A percentile compares a stretch with the other conserved stretches of the same genome.
phyloP scores from a whole-genome alignment of 78 protist species.

The Capsaspora owczarzaki region DNA sequence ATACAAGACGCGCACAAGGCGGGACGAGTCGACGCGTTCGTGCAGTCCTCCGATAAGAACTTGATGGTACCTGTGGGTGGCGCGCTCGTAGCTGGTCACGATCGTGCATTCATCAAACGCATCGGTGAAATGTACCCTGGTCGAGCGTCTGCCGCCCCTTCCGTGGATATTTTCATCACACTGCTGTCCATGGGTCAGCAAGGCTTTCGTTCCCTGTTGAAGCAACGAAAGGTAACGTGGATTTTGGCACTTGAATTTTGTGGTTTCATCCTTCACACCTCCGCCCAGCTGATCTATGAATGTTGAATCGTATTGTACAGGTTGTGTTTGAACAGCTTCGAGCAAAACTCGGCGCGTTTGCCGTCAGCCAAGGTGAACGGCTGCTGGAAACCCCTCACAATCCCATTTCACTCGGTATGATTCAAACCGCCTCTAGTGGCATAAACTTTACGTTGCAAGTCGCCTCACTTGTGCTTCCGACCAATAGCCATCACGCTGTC shows the following conservation, averaged over 20 bases:
- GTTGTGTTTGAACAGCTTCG: no score
- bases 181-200: conserved; percentile 77
- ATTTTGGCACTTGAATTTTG: no score
- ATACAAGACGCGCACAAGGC: conserved; percentile 10
- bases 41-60: conserved; percentile 98
- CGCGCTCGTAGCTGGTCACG: conserved; percentile 56
- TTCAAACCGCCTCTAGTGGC: background rate
- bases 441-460: background rate
- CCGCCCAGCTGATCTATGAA: no score
- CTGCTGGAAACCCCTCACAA: conserved; percentile 57
- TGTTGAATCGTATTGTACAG: no score
- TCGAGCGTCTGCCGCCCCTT: conserved; percentile 76
- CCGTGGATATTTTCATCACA: conserved; percentile 88
- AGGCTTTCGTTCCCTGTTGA: conserved; percentile 38
- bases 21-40: conserved; percentile 77
- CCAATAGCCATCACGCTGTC: background rate
- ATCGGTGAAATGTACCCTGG: conserved; percentile 45
- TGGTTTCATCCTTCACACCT: no score
- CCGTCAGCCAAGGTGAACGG: conserved; percentile 46
- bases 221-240: conserved; percentile 2
- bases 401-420: conserved; percentile 56
- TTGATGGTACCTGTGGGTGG: conserved; percentile 99
- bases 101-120: conserved; percentile 17
- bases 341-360: conserved; percentile 21
- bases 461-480: no score